A percentile compares a stretch with the other conserved stretches of the same genome.
Conservation (phyloP, 257 asterid species). For the Solanum verrucosum region DNA sequence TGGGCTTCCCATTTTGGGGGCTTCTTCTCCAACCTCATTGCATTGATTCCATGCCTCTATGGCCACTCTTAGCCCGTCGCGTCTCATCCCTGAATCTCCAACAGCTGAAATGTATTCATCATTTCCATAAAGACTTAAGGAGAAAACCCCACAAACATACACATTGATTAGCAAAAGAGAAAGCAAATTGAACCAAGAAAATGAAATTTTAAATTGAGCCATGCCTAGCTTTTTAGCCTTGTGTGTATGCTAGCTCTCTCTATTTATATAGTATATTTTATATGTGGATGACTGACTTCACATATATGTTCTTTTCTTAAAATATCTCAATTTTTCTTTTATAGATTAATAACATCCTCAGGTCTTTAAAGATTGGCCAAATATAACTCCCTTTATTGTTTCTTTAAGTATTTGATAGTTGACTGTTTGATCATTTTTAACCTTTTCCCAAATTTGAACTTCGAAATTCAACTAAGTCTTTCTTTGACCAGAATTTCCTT, state of each 20-base stretch:
- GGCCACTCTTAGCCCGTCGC: conserved; percentile 64
- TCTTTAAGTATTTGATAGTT: neutral
- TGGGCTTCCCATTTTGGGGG: conserved; percentile 84
- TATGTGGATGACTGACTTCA: neutral
- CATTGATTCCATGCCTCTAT: conserved; percentile 95
- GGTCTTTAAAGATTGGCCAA: neutral
- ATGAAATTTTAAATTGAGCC: neutral
- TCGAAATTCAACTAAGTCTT: neutral
- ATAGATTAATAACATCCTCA: neutral
- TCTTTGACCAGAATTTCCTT: neutral
- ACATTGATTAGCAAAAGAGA: conserved; percentile 13
- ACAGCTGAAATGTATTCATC: conserved; percentile 41
- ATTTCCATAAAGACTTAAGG: conserved; percentile 1
- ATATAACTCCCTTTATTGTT: neutral
- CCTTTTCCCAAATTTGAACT: neutral
- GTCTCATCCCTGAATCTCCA: conserved; percentile 75
- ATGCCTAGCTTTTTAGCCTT: neutral
- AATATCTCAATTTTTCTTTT: neutral
- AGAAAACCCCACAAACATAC: conserved; percentile 1
- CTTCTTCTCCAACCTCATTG: conserved; percentile 83
- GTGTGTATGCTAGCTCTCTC: neutral
- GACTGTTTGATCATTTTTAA: neutral
- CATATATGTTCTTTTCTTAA: neutral
- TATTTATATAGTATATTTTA: neutral
- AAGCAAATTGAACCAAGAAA: neutral